Base-by-base conservation (phyloP, 2,329 filamentous ascomycete species). In the Drechmeria coniospora region DNA sequence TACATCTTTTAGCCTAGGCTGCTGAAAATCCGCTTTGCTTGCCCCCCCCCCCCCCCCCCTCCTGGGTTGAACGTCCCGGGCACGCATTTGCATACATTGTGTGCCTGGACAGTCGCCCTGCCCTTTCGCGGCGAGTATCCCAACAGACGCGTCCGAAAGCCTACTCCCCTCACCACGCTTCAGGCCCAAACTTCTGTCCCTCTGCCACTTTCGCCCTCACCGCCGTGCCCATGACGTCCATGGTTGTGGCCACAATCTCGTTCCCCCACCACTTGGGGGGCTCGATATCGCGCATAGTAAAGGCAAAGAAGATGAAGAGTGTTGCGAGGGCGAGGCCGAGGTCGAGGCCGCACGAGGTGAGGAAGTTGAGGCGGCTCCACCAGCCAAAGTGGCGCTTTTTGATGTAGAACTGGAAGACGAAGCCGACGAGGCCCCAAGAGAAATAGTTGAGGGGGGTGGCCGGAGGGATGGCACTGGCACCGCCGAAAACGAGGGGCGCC, bases 391-490 rank as follows among this genome's bases (percentile, higher is more conserved):
- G 63, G 10, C 63, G 60, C 42, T 67, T 66, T 48, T 73, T 71
- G 44, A 83, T 67, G 42, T 58, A 63, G 47, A 69, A 71, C 47
- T 83, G 77, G 58, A 82, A 83, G 18, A 78, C 35, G 39, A 69
- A 72, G 17, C 78, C 79, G 3, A 82, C 72, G 31, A 77, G 53
- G 12, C 72, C 74, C 77, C 78, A 83, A n/a, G 66, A 64, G 19
- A 79, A 65, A 45, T 80, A 83, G 51, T 79, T 81, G 32, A 82
- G 64, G 0, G 77, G 76, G 0, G 76, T 79, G 3, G 79, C 78
- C 0, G 71, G 71, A 3, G 70, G 71, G 38, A 76, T 73, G 19
- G 54, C 36, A 1, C 60, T 63, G 6, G 65, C 60, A 14, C 69
- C 68, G 32, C 70, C 72, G 42, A 75, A 73, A 38, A 76, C 69